phyloP scores from a whole-genome alignment of 208 protist genomes.

The Acanthamoeba lenticulata region DNA sequence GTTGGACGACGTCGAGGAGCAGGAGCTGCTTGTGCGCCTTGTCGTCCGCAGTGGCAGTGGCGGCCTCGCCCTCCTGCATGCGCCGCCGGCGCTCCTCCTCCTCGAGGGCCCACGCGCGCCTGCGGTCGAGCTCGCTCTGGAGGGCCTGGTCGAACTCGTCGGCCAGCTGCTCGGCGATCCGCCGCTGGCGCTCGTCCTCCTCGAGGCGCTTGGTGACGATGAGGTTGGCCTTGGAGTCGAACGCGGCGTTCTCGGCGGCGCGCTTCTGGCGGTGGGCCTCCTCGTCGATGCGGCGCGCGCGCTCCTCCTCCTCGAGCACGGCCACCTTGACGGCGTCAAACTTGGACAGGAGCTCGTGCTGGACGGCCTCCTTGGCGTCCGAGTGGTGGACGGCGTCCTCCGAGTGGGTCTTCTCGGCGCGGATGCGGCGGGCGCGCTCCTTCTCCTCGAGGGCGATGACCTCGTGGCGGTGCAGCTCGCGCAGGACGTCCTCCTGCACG shows the following conservation, averaged over 20 bases:
- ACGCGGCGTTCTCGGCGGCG: slow-evolving; percentile 35
- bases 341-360: slow-evolving; percentile 46
- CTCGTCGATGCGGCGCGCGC: not conserved
- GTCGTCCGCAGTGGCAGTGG: too few species aligned
- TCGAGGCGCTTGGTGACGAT: slow-evolving; percentile 40
- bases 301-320: slow-evolving; percentile 23
- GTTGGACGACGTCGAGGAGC: not conserved
- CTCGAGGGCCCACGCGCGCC: slow-evolving; percentile 6
- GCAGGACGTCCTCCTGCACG: not conserved
- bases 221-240: slow-evolving; percentile 51
- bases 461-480: slow-evolving; percentile 42
- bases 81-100: slow-evolving; percentile 36
- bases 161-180: slow-evolving; percentile 43
- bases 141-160: slow-evolving; percentile 26
- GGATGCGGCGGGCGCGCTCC: slow-evolving; percentile 6
- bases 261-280: slow-evolving; percentile 28
- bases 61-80: not conserved
- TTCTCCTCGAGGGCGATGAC: slow-evolving; percentile 56
- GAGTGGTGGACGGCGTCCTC: slow-evolving; percentile 55
- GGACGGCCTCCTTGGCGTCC: slow-evolving; percentile 53
- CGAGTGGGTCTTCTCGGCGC: slow-evolving; percentile 60
- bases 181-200: slow-evolving; percentile 43
- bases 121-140: slow-evolving; percentile 48
- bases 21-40: not conserved
- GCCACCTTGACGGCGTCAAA: not conserved